A percentile compares a stretch with the other conserved stretches of the same genome.
Evolutionary conservation across 2,329 filamentous ascomycete genomes (phyloP).

Genomic region (Hypoxylon sp.): DNA sequence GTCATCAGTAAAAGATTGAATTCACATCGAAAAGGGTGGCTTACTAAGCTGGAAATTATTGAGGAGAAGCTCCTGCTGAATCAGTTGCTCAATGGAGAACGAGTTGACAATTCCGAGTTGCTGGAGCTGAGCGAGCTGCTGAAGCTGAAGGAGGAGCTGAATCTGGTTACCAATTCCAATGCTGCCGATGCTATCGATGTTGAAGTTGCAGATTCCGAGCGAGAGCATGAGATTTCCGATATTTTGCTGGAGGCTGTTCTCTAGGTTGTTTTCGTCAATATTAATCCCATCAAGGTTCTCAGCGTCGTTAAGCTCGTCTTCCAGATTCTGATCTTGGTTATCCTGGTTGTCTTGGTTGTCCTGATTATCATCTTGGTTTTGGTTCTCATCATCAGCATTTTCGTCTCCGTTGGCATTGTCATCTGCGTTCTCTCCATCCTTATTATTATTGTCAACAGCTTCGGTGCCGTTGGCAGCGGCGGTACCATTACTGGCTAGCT

Average conservation of each 20-base stretch:
- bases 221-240: slow-evolving; percentile 43
- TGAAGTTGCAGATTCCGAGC: slow-evolving; percentile 49
- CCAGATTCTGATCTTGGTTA: slow-evolving; percentile 25
- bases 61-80: slow-evolving; percentile 46
- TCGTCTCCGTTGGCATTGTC: slow-evolving; percentile 26
- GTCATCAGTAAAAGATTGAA: slow-evolving; percentile 17
- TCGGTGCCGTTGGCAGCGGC: slow-evolving; percentile 39
- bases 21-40: not conserved
- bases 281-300: slow-evolving; percentile 34
- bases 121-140: slow-evolving; percentile 48
- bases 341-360: slow-evolving; percentile 29
- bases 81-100: slow-evolving; percentile 42
- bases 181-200: slow-evolving; percentile 41
- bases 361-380: slow-evolving; percentile 32
- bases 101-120: slow-evolving; percentile 47
- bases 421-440: slow-evolving; percentile 27
- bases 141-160: slow-evolving; percentile 49
- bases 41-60: slow-evolving; percentile 46
- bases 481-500: slow-evolving; percentile 34
- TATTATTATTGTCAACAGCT: slow-evolving; percentile 23
- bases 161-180: slow-evolving; percentile 46
- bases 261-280: slow-evolving; percentile 37
- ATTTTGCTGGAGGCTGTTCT: slow-evolving; percentile 36
- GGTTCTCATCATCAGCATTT: slow-evolving; percentile 24
- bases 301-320: slow-evolving; percentile 26